phyloP scores from a whole-genome alignment of 257 asterid genomes.

The Ligustrum vulgare region DNA sequence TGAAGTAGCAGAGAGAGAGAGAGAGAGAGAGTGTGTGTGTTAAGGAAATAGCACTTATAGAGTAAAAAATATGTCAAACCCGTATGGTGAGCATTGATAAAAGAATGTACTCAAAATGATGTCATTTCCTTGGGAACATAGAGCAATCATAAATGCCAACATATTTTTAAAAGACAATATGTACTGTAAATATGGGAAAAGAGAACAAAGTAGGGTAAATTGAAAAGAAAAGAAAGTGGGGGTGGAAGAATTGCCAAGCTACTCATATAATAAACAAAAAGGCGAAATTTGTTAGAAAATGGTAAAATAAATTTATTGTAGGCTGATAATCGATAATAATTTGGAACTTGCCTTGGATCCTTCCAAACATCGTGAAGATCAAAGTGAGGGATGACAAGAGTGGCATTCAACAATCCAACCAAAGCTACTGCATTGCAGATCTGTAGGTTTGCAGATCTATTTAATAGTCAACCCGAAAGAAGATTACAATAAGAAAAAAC shows the following conservation, averaged over 20 bases:
- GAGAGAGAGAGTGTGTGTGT: too few species aligned
- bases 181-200: background rate
- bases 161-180: background rate
- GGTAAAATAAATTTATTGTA: background rate
- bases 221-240: background rate
- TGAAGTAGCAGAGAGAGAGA: constrained; percentile 20
- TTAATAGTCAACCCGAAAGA: background rate
- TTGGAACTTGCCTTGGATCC: constrained; percentile 65
- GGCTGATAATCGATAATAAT: background rate
- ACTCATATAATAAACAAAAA: background rate
- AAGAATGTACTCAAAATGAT: constrained; percentile 2
- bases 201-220: background rate
- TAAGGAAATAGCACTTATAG: background rate
- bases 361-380: constrained; percentile 81
- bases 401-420: constrained; percentile 75
- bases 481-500: background rate
- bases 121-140: background rate
- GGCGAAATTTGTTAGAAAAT: background rate
- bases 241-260: background rate
- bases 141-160: background rate
- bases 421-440: constrained; percentile 92
- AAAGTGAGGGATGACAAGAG: constrained; percentile 76
- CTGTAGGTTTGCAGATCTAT: constrained; percentile 30
- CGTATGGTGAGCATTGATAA: background rate
- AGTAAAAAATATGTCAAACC: background rate